A percentile compares a stretch with the other conserved stretches of the same genome.
phyloP scores from a whole-genome alignment of 306 rosid species.

The Hippophae gyantsensis region DNA sequence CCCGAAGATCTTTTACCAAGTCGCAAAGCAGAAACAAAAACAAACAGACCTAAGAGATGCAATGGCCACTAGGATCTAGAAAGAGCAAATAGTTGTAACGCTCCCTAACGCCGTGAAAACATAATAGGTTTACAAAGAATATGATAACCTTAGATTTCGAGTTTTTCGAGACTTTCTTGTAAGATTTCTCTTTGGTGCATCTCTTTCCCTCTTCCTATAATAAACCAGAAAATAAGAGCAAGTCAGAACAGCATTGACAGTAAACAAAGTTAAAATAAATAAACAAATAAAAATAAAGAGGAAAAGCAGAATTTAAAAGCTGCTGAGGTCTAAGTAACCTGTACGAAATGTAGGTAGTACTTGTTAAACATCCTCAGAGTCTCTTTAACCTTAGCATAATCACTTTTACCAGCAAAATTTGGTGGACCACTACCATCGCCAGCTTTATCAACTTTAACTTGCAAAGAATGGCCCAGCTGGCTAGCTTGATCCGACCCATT shows the following conservation, averaged over 20 bases:
- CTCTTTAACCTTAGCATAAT: conserved; percentile 53
- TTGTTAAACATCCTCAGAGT: conserved; percentile 68
- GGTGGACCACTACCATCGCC: conserved; percentile 9
- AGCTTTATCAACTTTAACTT: too few relatives aligned
- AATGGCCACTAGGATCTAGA: not conserved
- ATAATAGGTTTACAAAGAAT: conserved; percentile 5
- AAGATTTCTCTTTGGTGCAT: conserved; percentile 29
- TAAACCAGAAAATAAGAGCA: not conserved
- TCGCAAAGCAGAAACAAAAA: not conserved
- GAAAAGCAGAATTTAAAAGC: not conserved
- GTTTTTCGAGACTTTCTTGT: conserved; percentile 23
- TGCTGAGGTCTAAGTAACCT: conserved; percentile 32
- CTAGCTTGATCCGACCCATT: too few relatives aligned
- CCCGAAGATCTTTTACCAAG: too few relatives aligned
- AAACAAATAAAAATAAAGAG: not conserved
- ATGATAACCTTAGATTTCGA: conserved; percentile 23
- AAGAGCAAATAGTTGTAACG: not conserved
- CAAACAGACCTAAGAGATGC: not conserved
- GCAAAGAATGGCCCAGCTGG: too few relatives aligned
- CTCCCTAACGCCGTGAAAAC: not conserved
- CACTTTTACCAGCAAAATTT: conserved; percentile 42
- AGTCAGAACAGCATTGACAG: not conserved
- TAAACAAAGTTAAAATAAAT: not conserved
- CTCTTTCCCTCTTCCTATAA: conserved; percentile 67
- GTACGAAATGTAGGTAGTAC: conserved; percentile 66